These are phyloP conservation scores for Hortiboletus campestris DNA, from an alignment of 768 basidiomycete species.

Conservation along the genomic window DNA sequence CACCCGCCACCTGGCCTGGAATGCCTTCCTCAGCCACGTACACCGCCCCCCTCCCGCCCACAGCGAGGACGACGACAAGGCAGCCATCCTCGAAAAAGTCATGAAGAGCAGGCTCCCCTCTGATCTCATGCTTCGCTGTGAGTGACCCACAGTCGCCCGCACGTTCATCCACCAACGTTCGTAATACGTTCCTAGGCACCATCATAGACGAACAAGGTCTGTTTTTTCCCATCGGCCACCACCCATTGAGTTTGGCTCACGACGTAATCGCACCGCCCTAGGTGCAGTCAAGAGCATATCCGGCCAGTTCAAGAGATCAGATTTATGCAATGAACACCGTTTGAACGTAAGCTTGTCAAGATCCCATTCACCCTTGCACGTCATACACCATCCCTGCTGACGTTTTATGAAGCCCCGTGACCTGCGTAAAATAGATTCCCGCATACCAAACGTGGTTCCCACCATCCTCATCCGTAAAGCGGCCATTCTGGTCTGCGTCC, in stretches of 20 bases:
- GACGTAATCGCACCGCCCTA: constrained; percentile 37
- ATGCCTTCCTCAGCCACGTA: constrained; percentile 13
- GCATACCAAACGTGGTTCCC: constrained; percentile 91
- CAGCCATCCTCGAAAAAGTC: constrained; percentile 77
- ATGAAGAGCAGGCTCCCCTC: constrained; percentile 86
- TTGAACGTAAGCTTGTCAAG: constrained; percentile 68
- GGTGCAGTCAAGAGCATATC: constrained; percentile 86
- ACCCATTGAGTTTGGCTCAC: constrained; percentile 7
- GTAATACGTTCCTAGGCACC: constrained; percentile 57
- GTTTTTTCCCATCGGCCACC: constrained; percentile 18
- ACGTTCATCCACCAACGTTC: constrained; percentile 10
- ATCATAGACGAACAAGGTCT: constrained; percentile 83
- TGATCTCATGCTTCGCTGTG: constrained; percentile 89
- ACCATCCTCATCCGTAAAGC: constrained; percentile 88
- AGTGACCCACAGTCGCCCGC: constrained; percentile 35
- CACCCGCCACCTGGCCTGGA: constrained; percentile 27
- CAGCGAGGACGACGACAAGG: constrained; percentile 68
- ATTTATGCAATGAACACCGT: constrained; percentile 83
- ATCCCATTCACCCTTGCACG: constrained; percentile 9
- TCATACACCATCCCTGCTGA: constrained; percentile 24
- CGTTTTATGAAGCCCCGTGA: constrained; percentile 73
- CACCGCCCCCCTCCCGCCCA: constrained; percentile 25
- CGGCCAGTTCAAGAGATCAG: constrained; percentile 86
- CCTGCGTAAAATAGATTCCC: constrained; percentile 93
- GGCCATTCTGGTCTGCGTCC: constrained; percentile 73